These are phyloP conservation scores for Bauhinia variegata DNA, from an alignment of 306 rosid species.

Conservation along the genomic window DNA sequence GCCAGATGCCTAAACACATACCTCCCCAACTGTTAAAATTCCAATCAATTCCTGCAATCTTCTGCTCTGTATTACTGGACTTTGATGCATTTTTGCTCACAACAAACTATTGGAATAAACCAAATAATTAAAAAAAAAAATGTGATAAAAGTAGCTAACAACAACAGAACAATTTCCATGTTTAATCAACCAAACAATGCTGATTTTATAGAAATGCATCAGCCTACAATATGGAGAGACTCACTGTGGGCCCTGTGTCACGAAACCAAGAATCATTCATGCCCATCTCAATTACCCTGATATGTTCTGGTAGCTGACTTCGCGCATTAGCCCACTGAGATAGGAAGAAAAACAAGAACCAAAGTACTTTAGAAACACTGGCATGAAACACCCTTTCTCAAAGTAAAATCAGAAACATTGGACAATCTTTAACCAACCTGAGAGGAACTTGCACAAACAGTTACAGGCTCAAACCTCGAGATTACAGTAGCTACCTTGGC, in stretches of 20 bases:
- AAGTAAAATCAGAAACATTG: neutral
- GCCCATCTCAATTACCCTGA: slow-evolving; percentile 81
- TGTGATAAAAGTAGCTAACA: neutral
- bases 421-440: slow-evolving; percentile 56
- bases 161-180: neutral
- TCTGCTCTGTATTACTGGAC: slow-evolving; percentile 36
- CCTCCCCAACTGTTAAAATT: slow-evolving; percentile 96
- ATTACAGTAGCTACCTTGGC: slow-evolving; percentile 74
- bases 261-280: slow-evolving; percentile 93
- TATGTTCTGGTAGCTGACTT: slow-evolving; percentile 56
- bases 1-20: slow-evolving; percentile 35
- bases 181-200: neutral
- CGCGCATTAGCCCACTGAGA: slow-evolving; percentile 82
- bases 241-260: slow-evolving; percentile 82
- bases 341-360: neutral
- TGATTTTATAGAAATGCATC: slow-evolving; percentile 12
- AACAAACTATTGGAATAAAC: slow-evolving; percentile 63
- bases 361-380: no score
- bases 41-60: slow-evolving; percentile 93
- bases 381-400: neutral
- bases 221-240: slow-evolving; percentile 31
- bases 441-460: slow-evolving; percentile 67
- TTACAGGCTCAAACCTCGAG: slow-evolving; percentile 77
- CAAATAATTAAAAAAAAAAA: neutral
- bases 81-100: slow-evolving; percentile 46